phyloP scores from a whole-genome alignment of 768 basidiomycete genomes.

The Boletus rubescentipes region DNA sequence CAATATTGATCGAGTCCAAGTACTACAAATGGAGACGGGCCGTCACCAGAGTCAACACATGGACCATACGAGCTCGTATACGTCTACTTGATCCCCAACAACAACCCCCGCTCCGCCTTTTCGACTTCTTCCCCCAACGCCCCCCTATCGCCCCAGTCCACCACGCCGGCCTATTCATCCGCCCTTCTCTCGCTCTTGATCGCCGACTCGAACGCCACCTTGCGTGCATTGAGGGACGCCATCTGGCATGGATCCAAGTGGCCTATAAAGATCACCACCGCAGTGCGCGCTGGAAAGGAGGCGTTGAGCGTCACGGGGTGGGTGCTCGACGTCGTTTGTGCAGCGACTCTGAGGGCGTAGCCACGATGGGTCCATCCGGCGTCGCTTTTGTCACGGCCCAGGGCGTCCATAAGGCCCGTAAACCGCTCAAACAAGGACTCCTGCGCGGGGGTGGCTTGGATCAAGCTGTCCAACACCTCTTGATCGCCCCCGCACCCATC shows the following conservation, averaged over 20 bases:
- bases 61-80: too few species aligned
- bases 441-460: slow-evolving; percentile 60
- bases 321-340: slow-evolving; percentile 54
- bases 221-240: slow-evolving; percentile 68
- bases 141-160: slow-evolving; percentile 77
- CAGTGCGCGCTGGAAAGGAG: slow-evolving; percentile 74
- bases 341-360: slow-evolving; percentile 32
- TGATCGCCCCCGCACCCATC: slow-evolving; percentile 75
- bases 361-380: slow-evolving; percentile 32
- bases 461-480: slow-evolving; percentile 71
- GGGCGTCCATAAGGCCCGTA: slow-evolving; percentile 71
- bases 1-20: too few species aligned
- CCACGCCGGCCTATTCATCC: slow-evolving; percentile 51
- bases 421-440: slow-evolving; percentile 85
- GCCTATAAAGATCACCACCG: slow-evolving; percentile 82
- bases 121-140: slow-evolving; percentile 80
- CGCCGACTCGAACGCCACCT: slow-evolving; percentile 69
- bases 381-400: slow-evolving; percentile 60
- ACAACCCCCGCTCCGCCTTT: slow-evolving; percentile 75
- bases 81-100: slow-evolving; percentile 61
- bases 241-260: slow-evolving; percentile 86
- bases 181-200: slow-evolving; percentile 53
- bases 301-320: slow-evolving; percentile 64
- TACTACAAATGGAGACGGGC: too few species aligned
- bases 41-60: too few species aligned